Percentiles rank a stretch among this genome's conserved stretches.
phyloP scores from a whole-genome alignment of 495 filamentous ascomycete genomes.

The Tuber brumale region DNA sequence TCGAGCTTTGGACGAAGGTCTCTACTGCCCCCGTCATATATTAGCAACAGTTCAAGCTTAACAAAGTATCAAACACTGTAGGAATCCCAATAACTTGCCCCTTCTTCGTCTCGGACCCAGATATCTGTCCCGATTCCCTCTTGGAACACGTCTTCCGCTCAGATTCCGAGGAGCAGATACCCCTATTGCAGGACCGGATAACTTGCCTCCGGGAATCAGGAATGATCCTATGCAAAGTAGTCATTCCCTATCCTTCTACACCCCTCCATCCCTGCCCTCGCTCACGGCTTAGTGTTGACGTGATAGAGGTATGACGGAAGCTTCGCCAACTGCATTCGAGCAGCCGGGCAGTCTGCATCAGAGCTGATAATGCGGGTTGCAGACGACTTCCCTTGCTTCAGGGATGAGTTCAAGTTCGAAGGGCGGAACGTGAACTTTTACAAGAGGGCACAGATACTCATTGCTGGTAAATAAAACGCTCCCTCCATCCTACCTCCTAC shows the following conservation, averaged over 20 bases:
- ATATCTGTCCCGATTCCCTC: constrained; percentile 66
- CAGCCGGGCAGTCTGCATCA: constrained; percentile 72
- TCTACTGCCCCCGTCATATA: constrained; percentile 3
- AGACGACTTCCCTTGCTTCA: constrained; percentile 75
- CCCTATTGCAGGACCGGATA: constrained; percentile 70
- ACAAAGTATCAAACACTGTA: constrained; percentile 39
- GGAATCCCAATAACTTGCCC: constrained; percentile 84
- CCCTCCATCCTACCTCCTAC: too few species aligned
- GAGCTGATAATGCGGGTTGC: constrained; percentile 75
- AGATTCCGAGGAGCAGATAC: constrained; percentile 76
- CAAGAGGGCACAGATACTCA: constrained; percentile 91
- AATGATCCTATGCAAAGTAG: constrained; percentile 72
- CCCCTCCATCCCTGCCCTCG: neutral
- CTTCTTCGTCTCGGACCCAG: constrained; percentile 75
- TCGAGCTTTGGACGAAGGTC: constrained; percentile 83
- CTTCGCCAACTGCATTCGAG: constrained; percentile 65
- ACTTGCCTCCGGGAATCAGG: constrained; percentile 79
- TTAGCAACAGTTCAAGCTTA: neutral
- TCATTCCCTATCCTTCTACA: constrained; percentile 10
- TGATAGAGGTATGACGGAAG: constrained; percentile 69
- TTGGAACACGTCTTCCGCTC: constrained; percentile 78
- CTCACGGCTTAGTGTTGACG: constrained; percentile 34
- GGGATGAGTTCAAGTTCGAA: constrained; percentile 69
- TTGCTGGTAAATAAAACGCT: constrained; percentile 49
- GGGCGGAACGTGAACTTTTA: constrained; percentile 70